Conservation (phyloP, 2,329 filamentous ascomycete species). For the Purpureocillium takamizusanense region DNA sequence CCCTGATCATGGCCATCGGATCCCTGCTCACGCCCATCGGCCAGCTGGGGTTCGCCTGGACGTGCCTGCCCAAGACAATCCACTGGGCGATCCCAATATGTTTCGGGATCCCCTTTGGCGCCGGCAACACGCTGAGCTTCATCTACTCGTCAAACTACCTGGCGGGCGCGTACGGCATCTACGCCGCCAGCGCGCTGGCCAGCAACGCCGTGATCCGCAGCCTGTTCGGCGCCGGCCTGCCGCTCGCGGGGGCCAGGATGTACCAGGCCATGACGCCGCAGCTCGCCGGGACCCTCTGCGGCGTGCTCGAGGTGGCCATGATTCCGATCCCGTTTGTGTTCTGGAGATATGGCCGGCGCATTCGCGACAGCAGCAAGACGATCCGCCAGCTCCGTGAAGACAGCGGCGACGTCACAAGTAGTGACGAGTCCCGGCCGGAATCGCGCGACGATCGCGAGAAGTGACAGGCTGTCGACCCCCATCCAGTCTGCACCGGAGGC, state of each 20-base stretch:
- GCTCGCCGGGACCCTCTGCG: conserved; percentile 71
- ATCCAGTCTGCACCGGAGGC: too few relatives aligned
- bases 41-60: conserved; percentile 83
- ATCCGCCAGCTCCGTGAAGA: conserved; percentile 34
- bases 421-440: too few relatives aligned
- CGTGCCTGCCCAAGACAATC: conserved; percentile 64
- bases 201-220: conserved; percentile 69
- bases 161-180: conserved; percentile 70
- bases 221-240: conserved; percentile 62
- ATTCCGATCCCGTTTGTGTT: conserved; percentile 77
- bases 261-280: conserved; percentile 61
- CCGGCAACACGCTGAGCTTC: conserved; percentile 68
- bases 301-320: conserved; percentile 60
- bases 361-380: conserved; percentile 41
- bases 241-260: conserved; percentile 65
- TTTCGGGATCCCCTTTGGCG: conserved; percentile 71
- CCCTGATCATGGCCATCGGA: conserved; percentile 70
- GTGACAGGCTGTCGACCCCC: too few relatives aligned
- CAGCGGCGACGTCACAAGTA: too few relatives aligned
- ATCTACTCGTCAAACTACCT: conserved; percentile 79
- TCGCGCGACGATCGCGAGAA: too few relatives aligned
- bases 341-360: conserved; percentile 50
- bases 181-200: conserved; percentile 70
- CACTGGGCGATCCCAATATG: conserved; percentile 76
- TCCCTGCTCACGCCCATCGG: conserved; percentile 67